Percentiles rank a stretch among this genome's conserved stretches.
phyloP scores from a whole-genome alignment of 2,329 filamentous ascomycete genomes.

The Fusarium sp. region DNA sequence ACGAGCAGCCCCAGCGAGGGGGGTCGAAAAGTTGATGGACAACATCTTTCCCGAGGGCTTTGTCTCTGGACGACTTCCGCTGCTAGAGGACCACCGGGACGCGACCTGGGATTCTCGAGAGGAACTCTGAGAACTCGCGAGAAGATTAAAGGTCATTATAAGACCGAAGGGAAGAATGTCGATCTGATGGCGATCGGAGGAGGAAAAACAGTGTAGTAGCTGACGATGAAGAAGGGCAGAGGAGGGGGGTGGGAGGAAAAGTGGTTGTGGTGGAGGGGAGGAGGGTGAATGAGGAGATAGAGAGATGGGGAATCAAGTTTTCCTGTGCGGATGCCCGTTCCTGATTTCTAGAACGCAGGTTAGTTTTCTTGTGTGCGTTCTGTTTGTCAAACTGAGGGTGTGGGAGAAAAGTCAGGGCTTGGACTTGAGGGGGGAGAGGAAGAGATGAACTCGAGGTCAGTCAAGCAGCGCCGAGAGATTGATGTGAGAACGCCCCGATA shows the following conservation, averaged over 20 bases:
- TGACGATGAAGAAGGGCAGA: background rate
- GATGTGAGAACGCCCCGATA: background rate
- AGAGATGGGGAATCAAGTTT: constrained; percentile 1
- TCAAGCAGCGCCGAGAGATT: background rate
- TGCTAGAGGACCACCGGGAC: constrained; percentile 36
- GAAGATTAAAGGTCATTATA: constrained; percentile 26
- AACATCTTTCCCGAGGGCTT: constrained; percentile 46
- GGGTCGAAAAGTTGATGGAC: constrained; percentile 54
- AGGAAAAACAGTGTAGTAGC: background rate
- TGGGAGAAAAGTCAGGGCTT: background rate
- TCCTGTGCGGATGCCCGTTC: constrained; percentile 1
- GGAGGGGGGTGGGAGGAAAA: background rate
- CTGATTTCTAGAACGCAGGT: background rate
- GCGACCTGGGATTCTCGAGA: constrained; percentile 13
- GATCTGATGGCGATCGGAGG: background rate
- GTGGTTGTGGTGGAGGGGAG: background rate
- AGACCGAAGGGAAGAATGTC: background rate
- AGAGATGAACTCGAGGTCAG: background rate
- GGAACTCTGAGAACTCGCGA: constrained; percentile 12
- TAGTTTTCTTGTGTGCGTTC: background rate
- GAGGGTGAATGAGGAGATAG: constrained; percentile 20
- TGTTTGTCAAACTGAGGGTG: constrained; percentile 25
- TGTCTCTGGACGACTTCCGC: constrained; percentile 16
- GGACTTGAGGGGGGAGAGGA: background rate
- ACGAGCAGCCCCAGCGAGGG: constrained; percentile 52